Conservation (phyloP, 2,329 filamentous ascomycete species). For the Parasarocladium wereldwijsianum region DNA sequence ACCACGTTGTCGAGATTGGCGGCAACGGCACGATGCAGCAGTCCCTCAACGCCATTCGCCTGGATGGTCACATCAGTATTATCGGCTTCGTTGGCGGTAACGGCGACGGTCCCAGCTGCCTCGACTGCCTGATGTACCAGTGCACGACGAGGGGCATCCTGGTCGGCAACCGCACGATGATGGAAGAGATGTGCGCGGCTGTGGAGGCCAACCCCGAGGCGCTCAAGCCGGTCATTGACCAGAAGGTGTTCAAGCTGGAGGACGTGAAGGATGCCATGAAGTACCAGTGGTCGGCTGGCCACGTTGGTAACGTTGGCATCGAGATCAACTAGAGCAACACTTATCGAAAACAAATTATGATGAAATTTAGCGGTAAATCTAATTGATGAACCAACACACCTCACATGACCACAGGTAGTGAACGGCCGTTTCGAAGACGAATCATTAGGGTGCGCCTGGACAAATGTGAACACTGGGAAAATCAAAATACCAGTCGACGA, state of each 20-base stretch:
- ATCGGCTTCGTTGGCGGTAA: constrained; percentile 21
- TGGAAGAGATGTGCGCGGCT: constrained; percentile 36
- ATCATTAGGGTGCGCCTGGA: neutral
- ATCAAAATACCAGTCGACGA: neutral
- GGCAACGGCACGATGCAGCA: constrained; percentile 28
- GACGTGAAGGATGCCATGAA: constrained; percentile 27
- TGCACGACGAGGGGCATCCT: constrained; percentile 30
- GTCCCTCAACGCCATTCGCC: constrained; percentile 27
- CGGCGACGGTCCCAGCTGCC: constrained; percentile 15
- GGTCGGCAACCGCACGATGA: constrained; percentile 28
- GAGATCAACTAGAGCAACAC: constrained; percentile 16
- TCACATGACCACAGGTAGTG: neutral
- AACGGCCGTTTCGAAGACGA: neutral
- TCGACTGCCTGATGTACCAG: constrained; percentile 15
- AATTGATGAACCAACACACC: too few species aligned
- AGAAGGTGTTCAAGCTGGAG: constrained; percentile 27
- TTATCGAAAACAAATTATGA: too few species aligned
- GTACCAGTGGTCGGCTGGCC: constrained; percentile 21
- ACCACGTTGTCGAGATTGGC: constrained; percentile 33
- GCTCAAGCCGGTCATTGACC: constrained; percentile 30
- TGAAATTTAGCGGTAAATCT: too few species aligned
- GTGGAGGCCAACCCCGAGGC: constrained; percentile 30
- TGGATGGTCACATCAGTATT: constrained; percentile 29
- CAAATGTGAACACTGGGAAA: neutral
- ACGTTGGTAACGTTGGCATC: constrained; percentile 24